Base-by-base conservation (phyloP, 768 basidiomycete genomes). In the Auriscalpium microsporum region DNA sequence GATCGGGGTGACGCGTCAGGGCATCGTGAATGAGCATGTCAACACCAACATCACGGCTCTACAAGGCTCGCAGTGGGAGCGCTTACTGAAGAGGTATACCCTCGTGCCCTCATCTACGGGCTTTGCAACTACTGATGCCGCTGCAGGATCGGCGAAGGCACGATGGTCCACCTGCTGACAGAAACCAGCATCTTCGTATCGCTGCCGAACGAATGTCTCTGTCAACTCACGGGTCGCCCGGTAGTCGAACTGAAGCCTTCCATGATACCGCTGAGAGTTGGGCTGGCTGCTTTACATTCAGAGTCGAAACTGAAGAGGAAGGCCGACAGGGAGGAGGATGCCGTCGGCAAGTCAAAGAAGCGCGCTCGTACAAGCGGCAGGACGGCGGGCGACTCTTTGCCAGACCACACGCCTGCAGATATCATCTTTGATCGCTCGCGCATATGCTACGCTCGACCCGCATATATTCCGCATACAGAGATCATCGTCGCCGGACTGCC, bases 201-300 rank as follows among this genome's bases (percentile, higher is more conserved):
- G 2, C 69, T 96, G 19, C 87, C 87, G 0, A 95, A 96, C 63
- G 83, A 81, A 17, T 94, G 91, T 64, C 78, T 86, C 38, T 87
- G 87, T 58, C 94, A 98, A 68, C 66, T 96, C 55, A 81, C 85
- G 0, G 94, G 94, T 4, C 73, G 75, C 37, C 84, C 88, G 0
- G 66, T 95, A 21, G 71, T 82, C 23, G 75, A 77, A 38, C 60
- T 72, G 1, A 70, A 68, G 13, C 59, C 70, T 61, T 68, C 68
- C 21, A 45, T 46, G 33, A 37, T 52, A 33, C 40, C 46, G 36
- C 5, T 46, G 4, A 7, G 45, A 11, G 36, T 34, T 40, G 33
- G 33, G 23, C 38, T 48, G 11, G 19, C 35, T 19, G 34, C 45
- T 37, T 33, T 28, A 9, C 48, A 33, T 28, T 34, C 44, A n/a